Percentiles rank a stretch among this genome's conserved stretches.
phyloP scores from a whole-genome alignment of 78 protist genomes.

The Cavenderia fasciculata region DNA sequence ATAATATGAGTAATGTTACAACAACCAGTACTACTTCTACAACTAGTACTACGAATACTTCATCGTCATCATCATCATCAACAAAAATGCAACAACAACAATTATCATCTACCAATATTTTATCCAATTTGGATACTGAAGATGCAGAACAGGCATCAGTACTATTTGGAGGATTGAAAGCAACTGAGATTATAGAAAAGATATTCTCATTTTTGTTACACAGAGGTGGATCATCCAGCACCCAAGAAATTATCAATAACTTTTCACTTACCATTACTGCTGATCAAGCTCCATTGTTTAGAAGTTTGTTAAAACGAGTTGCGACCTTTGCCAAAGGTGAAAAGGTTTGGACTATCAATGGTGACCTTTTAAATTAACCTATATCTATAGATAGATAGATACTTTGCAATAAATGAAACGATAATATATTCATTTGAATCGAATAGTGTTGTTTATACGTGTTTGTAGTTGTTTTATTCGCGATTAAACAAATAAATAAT shows the following conservation, averaged over 20 bases:
- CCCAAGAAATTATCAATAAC: constrained; percentile 49
- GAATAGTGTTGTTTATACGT: not conserved
- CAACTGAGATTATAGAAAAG: constrained; percentile 27
- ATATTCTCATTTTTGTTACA: constrained; percentile 37
- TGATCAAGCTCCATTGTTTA: constrained; percentile 63
- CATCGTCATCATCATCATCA: no score
- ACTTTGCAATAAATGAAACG: not conserved
- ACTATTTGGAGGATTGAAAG: constrained; percentile 62
- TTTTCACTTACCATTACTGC: constrained; percentile 11
- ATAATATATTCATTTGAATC: not conserved
- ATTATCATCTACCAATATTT: constrained; percentile 19
- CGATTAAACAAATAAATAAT: not conserved
- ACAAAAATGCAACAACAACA: no score
- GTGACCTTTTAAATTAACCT: constrained; percentile 15
- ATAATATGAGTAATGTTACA: not conserved
- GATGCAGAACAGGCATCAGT: constrained; percentile 32
- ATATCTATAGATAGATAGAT: not conserved
- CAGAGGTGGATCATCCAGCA: constrained; percentile 44
- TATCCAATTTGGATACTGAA: constrained; percentile 13
- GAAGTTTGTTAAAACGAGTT: constrained; percentile 49
- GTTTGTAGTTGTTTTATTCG: not conserved
- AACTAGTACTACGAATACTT: no score
- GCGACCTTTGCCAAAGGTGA: constrained; percentile 23
- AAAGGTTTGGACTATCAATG: constrained; percentile 43
- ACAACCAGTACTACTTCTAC: no score